Conservation (phyloP, 1,284 basidiomycete genomes). For the Schizophyllum amplum region DNA sequence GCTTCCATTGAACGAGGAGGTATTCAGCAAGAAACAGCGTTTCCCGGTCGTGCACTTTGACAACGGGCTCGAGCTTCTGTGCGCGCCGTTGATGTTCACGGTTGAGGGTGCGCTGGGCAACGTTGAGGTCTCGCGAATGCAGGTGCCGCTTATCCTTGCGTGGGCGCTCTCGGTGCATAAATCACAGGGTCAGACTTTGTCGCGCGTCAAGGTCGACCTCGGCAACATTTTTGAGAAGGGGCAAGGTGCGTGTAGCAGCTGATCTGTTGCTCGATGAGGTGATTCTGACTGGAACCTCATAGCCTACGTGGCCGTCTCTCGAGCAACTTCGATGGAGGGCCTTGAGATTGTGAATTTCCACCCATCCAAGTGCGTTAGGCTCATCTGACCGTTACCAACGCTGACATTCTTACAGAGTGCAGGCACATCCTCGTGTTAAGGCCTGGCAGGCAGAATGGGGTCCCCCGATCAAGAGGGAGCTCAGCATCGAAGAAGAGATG, state of each 20-base stretch:
- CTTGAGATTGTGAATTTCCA: conserved; percentile 81
- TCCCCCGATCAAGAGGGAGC: background rate
- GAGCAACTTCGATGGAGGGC: conserved; percentile 78
- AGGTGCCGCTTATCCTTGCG: conserved; percentile 68
- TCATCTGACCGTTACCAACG: background rate
- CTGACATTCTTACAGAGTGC: conserved; percentile 16
- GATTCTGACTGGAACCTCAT: conserved; percentile 31
- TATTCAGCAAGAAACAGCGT: conserved; percentile 20
- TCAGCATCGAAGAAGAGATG: conserved; percentile 15
- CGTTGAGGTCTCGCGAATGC: conserved; percentile 25
- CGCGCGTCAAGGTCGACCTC: conserved; percentile 64
- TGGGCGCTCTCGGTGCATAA: conserved; percentile 84
- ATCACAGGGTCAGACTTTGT: conserved; percentile 73
- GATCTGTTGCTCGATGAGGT: conserved; percentile 4
- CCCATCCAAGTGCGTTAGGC: conserved; percentile 48
- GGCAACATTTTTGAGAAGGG: conserved; percentile 69
- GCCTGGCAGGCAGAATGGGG: conserved; percentile 21
- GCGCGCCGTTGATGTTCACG: conserved; percentile 41
- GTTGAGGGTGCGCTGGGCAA: conserved; percentile 41
- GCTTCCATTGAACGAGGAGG: conserved; percentile 16
- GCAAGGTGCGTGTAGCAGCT: conserved; percentile 33
- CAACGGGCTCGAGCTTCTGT: conserved; percentile 33
- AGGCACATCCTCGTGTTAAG: conserved; percentile 24
- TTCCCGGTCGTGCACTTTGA: conserved; percentile 52
- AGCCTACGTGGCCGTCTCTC: conserved; percentile 80